Evolutionary conservation across 768 basidiomycete genomes (phyloP), one percentile per base, ranked within the genome.

Genomic region (Russula olivacea): DNA sequence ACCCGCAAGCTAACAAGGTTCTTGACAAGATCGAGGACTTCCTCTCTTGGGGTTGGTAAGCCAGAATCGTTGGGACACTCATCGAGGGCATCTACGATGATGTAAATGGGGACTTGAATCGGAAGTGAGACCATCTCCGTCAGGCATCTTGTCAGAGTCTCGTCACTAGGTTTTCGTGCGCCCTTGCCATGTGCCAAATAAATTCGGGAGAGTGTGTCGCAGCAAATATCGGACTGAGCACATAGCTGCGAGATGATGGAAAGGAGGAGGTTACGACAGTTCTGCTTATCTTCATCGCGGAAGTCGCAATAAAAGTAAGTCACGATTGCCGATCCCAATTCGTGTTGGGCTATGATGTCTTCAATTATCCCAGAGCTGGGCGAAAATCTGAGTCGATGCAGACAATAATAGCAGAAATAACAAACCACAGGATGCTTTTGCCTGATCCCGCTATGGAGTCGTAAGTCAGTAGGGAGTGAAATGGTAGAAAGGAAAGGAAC

Each of bases 271-370:
- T 23, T 32, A 28, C 41, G 55, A 14, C 55, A 14, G 11, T 17
- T 56, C 19, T 36, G 41, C 11, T 56, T 56, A 8, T 43, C 41
- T 41, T 56, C 41, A n/a, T 56, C 55, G 2, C 55, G 55, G n/a
- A 56, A 56, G 28, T 56, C 55, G 41, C 55, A 56, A 4, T 45
- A 56, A 45, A 45, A 56, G 3, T 56, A 56, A 8, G 41, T 41
- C 19, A 56, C 1, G 2, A 19, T 38, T 7, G 19, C 41, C 1
- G 28, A 30, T 30, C 6, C 55, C 10, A 41, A 21, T 2, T 56
- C 17, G 12, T 8, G 11, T 15, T 11, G 11, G 1, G 1, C 11
- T 5, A 32, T 45, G 41, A 56, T 43, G 17, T 56, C 55, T 45
- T 43, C 40, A 17, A 56, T 43, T 8, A 56, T 45, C 0, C 25